Conservation (phyloP, 176 grass and related monocot species). For the Aegilops tauschii region DNA sequence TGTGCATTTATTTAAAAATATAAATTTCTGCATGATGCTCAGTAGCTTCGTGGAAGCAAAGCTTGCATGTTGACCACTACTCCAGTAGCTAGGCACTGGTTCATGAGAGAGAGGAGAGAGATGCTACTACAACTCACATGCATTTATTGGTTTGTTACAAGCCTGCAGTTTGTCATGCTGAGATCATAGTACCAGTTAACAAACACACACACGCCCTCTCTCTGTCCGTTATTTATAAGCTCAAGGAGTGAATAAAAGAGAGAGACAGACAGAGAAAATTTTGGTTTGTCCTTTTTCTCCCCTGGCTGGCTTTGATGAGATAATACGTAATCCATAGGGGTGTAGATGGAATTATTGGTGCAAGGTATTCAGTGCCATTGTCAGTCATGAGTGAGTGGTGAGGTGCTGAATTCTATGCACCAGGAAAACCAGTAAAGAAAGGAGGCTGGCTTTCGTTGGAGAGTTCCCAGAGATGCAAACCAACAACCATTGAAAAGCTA, state of each 20-base stretch:
- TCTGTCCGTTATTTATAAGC: not conserved
- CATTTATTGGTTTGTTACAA: slow-evolving; percentile 44
- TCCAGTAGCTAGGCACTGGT: slow-evolving; percentile 2
- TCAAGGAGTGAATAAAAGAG: not conserved
- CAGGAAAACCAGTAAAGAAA: slow-evolving; percentile 27
- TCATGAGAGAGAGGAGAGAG: slow-evolving; percentile 18
- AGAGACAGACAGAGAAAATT: not conserved
- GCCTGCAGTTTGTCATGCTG: slow-evolving; percentile 34
- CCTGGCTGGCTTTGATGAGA: not conserved
- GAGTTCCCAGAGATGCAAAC: slow-evolving; percentile 59
- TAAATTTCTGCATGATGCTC: slow-evolving; percentile 10
- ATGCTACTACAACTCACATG: slow-evolving; percentile 21
- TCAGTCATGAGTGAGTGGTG: slow-evolving; percentile 63
- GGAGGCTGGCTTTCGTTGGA: slow-evolving; percentile 41
- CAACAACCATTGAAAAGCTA: slow-evolving; percentile 52
- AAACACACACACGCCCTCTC: not conserved
- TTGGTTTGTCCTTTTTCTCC: not conserved
- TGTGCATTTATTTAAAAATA: not conserved
- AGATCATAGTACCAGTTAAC: slow-evolving; percentile 12
- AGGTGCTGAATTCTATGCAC: slow-evolving; percentile 64
- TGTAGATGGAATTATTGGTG: slow-evolving; percentile 46
- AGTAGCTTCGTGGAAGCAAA: slow-evolving; percentile 19
- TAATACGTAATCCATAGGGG: not conserved
- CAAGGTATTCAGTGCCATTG: slow-evolving; percentile 72
- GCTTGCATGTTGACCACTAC: slow-evolving; percentile 30